phyloP scores from a whole-genome alignment of 148 eudicot genomes.

The Gaultheria prostrata region DNA sequence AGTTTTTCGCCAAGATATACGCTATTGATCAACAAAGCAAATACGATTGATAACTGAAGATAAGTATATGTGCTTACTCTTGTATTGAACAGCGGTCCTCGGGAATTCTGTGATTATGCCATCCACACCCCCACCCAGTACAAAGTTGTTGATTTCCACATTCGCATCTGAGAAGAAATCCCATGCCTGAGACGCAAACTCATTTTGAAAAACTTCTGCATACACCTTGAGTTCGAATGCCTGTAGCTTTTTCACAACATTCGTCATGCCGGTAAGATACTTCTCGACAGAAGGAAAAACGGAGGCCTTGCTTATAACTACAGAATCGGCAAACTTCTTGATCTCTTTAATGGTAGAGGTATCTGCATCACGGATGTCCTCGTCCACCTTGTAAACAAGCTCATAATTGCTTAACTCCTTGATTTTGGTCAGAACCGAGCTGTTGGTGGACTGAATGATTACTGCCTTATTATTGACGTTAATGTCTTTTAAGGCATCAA shows the following conservation, averaged over 20 bases:
- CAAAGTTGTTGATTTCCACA: constrained; percentile 55
- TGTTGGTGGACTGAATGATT: constrained; percentile 63
- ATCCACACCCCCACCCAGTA: constrained; percentile 45
- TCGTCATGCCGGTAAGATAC: constrained; percentile 40
- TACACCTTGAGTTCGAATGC: constrained; percentile 60
- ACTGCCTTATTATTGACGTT: constrained; percentile 49
- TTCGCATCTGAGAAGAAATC: constrained; percentile 81
- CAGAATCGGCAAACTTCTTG: constrained; percentile 63
- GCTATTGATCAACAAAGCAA: not conserved
- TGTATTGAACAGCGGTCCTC: constrained; percentile 58
- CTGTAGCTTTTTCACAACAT: constrained; percentile 53
- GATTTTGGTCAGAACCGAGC: constrained; percentile 63
- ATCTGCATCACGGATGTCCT: constrained; percentile 46
- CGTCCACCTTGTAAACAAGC: constrained; percentile 64
- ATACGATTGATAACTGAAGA: not conserved
- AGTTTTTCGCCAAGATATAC: not conserved
- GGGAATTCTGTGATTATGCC: constrained; percentile 86
- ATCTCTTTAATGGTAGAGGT: constrained; percentile 54
- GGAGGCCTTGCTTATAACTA: constrained; percentile 56
- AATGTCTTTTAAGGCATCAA: constrained; percentile 42
- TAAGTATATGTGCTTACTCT: constrained; percentile 52
- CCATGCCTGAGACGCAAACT: constrained; percentile 62
- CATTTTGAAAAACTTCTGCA: constrained; percentile 56
- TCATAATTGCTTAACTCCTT: constrained; percentile 54
- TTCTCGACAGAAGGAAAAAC: constrained; percentile 39